Percentiles rank a stretch among this genome's conserved stretches.
phyloP scores from a whole-genome alignment of 1,139 yeast genomes.

The Candida glucosophila region DNA sequence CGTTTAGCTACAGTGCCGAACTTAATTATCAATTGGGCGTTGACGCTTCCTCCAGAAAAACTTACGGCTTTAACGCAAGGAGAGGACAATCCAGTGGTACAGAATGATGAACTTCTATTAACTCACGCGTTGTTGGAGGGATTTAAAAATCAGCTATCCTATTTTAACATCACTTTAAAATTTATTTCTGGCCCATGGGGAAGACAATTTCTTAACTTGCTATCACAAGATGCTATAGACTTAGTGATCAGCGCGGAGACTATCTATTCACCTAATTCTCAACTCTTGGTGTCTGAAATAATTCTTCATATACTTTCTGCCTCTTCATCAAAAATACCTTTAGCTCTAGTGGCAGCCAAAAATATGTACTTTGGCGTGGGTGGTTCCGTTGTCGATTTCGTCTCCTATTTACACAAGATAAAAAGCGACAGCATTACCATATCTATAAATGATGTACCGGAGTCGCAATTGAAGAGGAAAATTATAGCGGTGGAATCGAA shows the following conservation, averaged over 20 bases:
- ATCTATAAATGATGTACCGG: slow-evolving; percentile 16
- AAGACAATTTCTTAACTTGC: slow-evolving; percentile 40
- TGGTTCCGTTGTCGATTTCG: slow-evolving; percentile 74
- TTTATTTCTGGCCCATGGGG: slow-evolving; percentile 86
- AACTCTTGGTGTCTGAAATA: slow-evolving; percentile 66
- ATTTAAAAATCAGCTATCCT: slow-evolving; percentile 36
- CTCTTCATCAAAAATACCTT: slow-evolving; percentile 5
- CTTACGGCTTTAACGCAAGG: slow-evolving; percentile 23
- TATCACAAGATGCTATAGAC: slow-evolving; percentile 16
- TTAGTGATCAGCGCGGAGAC: slow-evolving; percentile 79
- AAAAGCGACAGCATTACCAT: slow-evolving; percentile 8
- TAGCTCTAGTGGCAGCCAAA: slow-evolving; percentile 71
- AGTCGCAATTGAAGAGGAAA: slow-evolving; percentile 26
- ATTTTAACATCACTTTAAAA: slow-evolving; percentile 31
- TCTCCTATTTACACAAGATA: slow-evolving; percentile 20
- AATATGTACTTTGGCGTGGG: slow-evolving; percentile 97
- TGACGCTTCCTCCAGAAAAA: slow-evolving; percentile 25
- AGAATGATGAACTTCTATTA: slow-evolving; percentile 57
- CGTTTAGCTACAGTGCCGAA: slow-evolving; percentile 82
- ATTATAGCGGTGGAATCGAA: no score
- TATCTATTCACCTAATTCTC: slow-evolving; percentile 67
- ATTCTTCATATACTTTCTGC: slow-evolving; percentile 30
- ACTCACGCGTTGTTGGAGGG: slow-evolving; percentile 27
- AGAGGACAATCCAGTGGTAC: slow-evolving; percentile 28
- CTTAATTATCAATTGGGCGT: slow-evolving; percentile 68